Evolutionary conservation across 441 rosid species (phyloP), one percentile per base, ranked within the genome.

Genomic region (Geranium incanum): DNA sequence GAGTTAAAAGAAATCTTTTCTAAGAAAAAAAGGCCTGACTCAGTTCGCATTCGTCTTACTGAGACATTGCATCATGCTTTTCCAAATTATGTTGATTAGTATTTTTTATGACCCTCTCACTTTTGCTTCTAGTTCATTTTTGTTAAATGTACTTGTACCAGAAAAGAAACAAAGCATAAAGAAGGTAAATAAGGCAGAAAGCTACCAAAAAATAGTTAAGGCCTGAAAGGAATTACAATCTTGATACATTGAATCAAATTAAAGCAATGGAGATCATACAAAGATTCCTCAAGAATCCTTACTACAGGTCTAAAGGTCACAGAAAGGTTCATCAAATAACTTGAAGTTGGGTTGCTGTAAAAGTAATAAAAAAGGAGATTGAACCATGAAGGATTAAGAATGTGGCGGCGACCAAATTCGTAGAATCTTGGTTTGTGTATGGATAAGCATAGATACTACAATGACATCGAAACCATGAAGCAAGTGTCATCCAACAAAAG

Each of bases 371-470:
- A 43, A 43, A 43, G 50, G 11, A 43, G 50, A 7, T 43, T 11
- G 11, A 11, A 43, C 50, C 7, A 73, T 66, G 18, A 74, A 64
- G 52, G 48, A 43, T 59, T 41, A 2, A 6, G 43, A 57, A 21
- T 60, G 57, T 65, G 6, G 6, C 62, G 65, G 74, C 68, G 59
- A 79, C 78, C 0, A 60, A 63, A 36, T 60, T 65, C 69, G 74
- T 67, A 41, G 78, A 80, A 76, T 76, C 68, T 75, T 12, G 19
- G 28, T 63, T 36, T 69, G 59, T 63, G 48, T 23, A 50, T 21
- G 68, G 75, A 76, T 64, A 75, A 71, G 71, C 72, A 67, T 4
- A 77, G 71, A 63, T 63, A 37, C 1, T 70, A 63, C n/a, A 62
- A 1, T 50, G 71, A 70, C 63, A 37, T 37, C 70, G 70, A 68